These are phyloP conservation scores for Russula abietina DNA, from an alignment of 768 basidiomycete species.

Conservation along the genomic window DNA sequence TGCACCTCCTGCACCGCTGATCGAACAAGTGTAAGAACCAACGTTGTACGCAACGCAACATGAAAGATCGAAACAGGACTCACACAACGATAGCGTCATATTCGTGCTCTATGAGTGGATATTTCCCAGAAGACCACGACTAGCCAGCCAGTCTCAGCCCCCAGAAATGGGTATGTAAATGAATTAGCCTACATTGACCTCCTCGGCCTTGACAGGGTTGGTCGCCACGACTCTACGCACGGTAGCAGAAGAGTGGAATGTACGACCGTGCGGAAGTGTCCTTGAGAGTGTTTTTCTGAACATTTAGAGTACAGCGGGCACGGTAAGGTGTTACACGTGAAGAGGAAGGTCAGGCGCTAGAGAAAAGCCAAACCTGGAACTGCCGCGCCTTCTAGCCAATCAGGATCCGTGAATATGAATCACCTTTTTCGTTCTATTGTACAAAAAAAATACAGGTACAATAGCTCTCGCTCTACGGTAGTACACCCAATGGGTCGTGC, in stretches of 20 bases:
- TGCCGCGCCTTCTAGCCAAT: constrained; percentile 19
- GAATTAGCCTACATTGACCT: constrained; percentile 58
- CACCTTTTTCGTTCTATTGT: neutral
- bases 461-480: constrained; percentile 23
- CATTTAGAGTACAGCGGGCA: constrained; percentile 37
- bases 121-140: constrained; percentile 81
- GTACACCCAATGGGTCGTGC: constrained; percentile 31
- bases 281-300: constrained; percentile 58
- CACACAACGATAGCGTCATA: constrained; percentile 98
- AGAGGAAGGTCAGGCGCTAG: neutral
- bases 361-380: neutral
- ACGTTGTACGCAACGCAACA: neutral
- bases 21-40: neutral
- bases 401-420: constrained; percentile 11
- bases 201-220: constrained; percentile 72
- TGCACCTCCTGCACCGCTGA: constrained; percentile 94
- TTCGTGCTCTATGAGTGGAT: constrained; percentile 97
- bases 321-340: neutral
- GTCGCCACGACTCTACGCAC: constrained; percentile 59
- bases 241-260: constrained; percentile 62
- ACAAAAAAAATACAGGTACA: neutral
- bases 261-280: constrained; percentile 42
- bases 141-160: constrained; percentile 30
- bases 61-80: constrained; percentile 33
- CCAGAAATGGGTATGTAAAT: constrained; percentile 8